Percentiles rank a stretch among this genome's conserved stretches.
Evolutionary conservation across 2,329 filamentous ascomycete genomes (phyloP).

Genomic region (Aspergillus pseudoterreus): DNA sequence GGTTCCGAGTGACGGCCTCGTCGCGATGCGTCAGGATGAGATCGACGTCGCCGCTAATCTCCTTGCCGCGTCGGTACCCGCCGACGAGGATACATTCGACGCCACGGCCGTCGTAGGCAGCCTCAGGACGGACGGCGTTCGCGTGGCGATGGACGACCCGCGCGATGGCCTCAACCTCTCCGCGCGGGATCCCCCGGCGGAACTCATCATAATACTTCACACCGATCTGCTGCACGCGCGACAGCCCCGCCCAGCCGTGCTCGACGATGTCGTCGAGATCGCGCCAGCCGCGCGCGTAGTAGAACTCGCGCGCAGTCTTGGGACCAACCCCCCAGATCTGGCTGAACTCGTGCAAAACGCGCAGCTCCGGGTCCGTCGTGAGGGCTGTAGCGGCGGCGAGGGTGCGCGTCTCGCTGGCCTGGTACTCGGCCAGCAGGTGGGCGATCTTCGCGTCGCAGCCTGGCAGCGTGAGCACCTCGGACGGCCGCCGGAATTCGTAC

Average conservation of each 20-base stretch:
- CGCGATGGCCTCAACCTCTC: constrained; percentile 70
- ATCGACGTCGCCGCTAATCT: constrained; percentile 75
- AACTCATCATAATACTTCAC: constrained; percentile 93
- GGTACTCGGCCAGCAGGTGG: constrained; percentile 73
- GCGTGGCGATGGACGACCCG: constrained; percentile 63
- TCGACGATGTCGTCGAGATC: constrained; percentile 85
- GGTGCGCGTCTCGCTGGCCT: constrained; percentile 50
- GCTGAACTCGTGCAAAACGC: constrained; percentile 67
- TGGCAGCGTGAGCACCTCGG: constrained; percentile 57
- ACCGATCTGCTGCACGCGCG: constrained; percentile 84
- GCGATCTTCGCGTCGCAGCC: constrained; percentile 80
- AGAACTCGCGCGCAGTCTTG: constrained; percentile 76
- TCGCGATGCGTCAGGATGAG: constrained; percentile 77
- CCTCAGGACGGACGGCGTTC: constrained; percentile 54
- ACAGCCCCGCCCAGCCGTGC: constrained; percentile 70
- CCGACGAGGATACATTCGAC: constrained; percentile 68
- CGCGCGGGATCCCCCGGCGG: constrained; percentile 63
- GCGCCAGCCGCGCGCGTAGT: constrained; percentile 69
- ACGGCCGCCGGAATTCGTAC: constrained; percentile 44
- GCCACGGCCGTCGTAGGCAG: constrained; percentile 33
- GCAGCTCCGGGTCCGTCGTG: constrained; percentile 61
- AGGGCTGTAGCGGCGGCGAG: constrained; percentile 64
- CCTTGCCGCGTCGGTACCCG: constrained; percentile 76
- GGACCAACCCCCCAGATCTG: constrained; percentile 91
- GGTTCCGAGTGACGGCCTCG: constrained; percentile 61